Conservation (phyloP, 225 moss, liverwort and hornwort genomes). For the Sphagnum contortum region DNA sequence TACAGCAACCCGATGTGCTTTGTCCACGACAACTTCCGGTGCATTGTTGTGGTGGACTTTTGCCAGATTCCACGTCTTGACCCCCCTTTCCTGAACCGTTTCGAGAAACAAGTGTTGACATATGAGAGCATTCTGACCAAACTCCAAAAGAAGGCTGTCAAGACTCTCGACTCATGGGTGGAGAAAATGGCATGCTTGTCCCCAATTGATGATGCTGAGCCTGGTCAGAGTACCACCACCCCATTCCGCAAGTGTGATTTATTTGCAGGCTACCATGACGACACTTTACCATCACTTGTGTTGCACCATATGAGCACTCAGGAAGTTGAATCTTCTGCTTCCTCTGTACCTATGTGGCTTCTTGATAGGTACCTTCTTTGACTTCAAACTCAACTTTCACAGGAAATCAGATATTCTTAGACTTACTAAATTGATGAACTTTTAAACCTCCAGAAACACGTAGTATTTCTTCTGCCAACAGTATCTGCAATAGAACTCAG, state of each 20-base stretch:
- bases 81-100: constrained; percentile 55
- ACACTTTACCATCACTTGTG: constrained; percentile 49
- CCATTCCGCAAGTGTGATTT: constrained; percentile 13
- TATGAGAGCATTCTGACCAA: constrained; percentile 42
- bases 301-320: constrained; percentile 26
- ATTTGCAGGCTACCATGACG: constrained; percentile 54
- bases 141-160: constrained; percentile 28
- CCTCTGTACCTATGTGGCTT: constrained; percentile 16
- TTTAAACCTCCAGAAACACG: no score
- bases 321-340: constrained; percentile 15
- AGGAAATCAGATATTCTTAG: no score
- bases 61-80: constrained; percentile 35
- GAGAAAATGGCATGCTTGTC: constrained; percentile 28
- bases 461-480: no score
- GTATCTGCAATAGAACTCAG: no score
- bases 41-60: constrained; percentile 55
- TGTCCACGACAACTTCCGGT: constrained; percentile 51
- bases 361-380: constrained; percentile 36
- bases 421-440: no score
- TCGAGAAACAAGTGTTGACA: constrained; percentile 57
- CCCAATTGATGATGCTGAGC: neutral
- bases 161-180: constrained; percentile 33
- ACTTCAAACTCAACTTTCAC: no score
- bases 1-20: constrained; percentile 63
- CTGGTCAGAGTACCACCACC: neutral